phyloP scores from a whole-genome alignment of 2,329 filamentous ascomycete genomes.

The Curvularia lunata region DNA sequence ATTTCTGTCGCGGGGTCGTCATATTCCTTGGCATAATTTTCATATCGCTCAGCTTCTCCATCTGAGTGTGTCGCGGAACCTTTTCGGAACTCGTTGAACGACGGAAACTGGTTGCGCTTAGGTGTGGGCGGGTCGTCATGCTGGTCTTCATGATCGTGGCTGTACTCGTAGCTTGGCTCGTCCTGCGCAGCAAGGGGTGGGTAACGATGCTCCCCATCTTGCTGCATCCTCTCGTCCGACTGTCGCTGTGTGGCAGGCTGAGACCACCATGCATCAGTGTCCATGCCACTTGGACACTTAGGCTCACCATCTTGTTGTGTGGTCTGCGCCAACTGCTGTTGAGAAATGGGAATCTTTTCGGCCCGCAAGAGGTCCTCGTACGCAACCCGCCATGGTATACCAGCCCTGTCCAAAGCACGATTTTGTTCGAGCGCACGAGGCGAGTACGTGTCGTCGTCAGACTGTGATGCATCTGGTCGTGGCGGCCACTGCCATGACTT shows the following conservation, averaged over 20 bases:
- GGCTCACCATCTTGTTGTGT: background rate
- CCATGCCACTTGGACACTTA: slow-evolving; percentile 17
- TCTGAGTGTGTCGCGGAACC: slow-evolving; percentile 9
- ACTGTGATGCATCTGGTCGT: slow-evolving; percentile 14
- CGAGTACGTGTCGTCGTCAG: slow-evolving; percentile 53
- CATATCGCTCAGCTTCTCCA: background rate
- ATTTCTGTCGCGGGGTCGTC: slow-evolving; percentile 53
- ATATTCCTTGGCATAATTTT: slow-evolving; percentile 1
- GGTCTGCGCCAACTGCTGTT: slow-evolving; percentile 3
- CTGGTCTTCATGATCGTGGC: slow-evolving; percentile 41
- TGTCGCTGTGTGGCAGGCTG: slow-evolving; percentile 10
- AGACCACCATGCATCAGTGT: background rate
- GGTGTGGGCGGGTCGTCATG: slow-evolving; percentile 46
- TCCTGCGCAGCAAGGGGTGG: slow-evolving; percentile 22
- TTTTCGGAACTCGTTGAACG: background rate
- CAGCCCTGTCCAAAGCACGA: slow-evolving; percentile 43
- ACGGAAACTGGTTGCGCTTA: slow-evolving; percentile 19
- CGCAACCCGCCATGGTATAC: slow-evolving; percentile 61
- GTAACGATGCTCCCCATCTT: background rate
- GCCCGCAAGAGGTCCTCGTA: slow-evolving; percentile 65
- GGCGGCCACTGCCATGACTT: slow-evolving; percentile 33
- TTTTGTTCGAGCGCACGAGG: slow-evolving; percentile 61
- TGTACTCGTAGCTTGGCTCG: slow-evolving; percentile 45
- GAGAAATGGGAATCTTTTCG: slow-evolving; percentile 10
- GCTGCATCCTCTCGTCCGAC: slow-evolving; percentile 9